Evolutionary conservation across 371 early-diverging fungal genomes (phyloP).

Genomic region (Mortierella sp.): DNA sequence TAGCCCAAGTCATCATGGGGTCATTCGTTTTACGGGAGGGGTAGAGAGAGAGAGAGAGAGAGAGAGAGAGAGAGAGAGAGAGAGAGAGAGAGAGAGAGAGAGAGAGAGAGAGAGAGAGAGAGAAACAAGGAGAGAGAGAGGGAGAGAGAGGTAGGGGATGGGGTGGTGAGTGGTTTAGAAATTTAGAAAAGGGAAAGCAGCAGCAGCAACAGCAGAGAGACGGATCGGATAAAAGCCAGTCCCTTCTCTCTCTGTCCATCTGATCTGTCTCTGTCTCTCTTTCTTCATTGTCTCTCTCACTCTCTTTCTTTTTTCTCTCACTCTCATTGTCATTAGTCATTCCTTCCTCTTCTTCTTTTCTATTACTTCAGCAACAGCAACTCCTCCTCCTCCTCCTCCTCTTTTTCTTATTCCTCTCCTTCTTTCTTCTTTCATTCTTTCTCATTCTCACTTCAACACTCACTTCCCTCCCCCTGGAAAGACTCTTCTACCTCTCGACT

Average conservation of each 20-base stretch:
- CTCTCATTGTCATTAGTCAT: background rate
- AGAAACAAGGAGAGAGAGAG: background rate
- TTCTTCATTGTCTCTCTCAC: background rate
- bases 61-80: background rate
- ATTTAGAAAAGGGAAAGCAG: too few species aligned
- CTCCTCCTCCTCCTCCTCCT: background rate
- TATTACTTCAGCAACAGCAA: background rate
- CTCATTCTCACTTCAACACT: background rate
- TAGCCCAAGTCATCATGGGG: too few species aligned
- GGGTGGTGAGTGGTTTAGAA: background rate
- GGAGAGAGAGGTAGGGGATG: background rate
- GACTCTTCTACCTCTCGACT: background rate
- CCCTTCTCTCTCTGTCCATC: background rate
- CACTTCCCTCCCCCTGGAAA: too few species aligned
- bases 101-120: background rate
- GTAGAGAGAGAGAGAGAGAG: background rate
- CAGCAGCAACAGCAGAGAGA: too few species aligned
- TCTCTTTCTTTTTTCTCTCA: background rate
- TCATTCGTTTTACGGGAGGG: too few species aligned
- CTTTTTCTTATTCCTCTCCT: background rate
- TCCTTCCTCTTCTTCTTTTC: background rate
- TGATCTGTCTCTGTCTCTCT: background rate
- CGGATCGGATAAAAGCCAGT: background rate
- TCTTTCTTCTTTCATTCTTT: background rate
- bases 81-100: background rate